Base-by-base conservation (phyloP, 2,329 filamentous ascomycete species). In the Trichoderma koningiopsis region DNA sequence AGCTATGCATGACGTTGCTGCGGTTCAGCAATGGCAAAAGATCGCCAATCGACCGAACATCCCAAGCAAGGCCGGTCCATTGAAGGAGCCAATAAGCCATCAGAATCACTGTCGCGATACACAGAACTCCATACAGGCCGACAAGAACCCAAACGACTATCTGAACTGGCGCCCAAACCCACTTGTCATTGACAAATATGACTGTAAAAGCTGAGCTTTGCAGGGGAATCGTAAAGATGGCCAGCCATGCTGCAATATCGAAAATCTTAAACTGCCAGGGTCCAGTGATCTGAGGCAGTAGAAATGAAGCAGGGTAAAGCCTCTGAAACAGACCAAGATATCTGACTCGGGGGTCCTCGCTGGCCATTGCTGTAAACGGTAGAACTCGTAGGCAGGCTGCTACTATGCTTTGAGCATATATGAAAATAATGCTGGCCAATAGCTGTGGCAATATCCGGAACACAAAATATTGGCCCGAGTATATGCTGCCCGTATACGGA, bases 391-490 rank as follows among this genome's bases (percentile, higher is more conserved):
- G 88, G n/a, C 94, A 86, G 3, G 94, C 88, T 1, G 86, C 85
- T 73, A 93, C 87, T 49, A 97, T 83, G 72, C 89, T 87, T 74
- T 97, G 90, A 0, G 92, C 86, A 84, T 92, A 97, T 7, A 97
- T 78, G 57, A 96, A 84, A 43, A 97, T 81, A 14, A 90, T 73
- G 24, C 89, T 88, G 0, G 90, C 92, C 16, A 96, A 76, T 0
- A 97, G 82, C 68, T 94, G 93, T 2, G 95, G 94, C 1, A 97
- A 81, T 72, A 97, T 92, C 71, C 93, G 88, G 78, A 97, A 96
- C 58, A 96, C 80, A 77, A 97, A 97, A 79, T 96, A 97, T 72
- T 89, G 86, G 10, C 85, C 85, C 61, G 90, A 91, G 71, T 92
- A 91, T 69, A 93, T 90, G 35, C 81, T 83, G 57, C 85, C 85